phyloP scores from a whole-genome alignment of 2,329 filamentous ascomycete genomes.

The Beauveria bassiana region DNA sequence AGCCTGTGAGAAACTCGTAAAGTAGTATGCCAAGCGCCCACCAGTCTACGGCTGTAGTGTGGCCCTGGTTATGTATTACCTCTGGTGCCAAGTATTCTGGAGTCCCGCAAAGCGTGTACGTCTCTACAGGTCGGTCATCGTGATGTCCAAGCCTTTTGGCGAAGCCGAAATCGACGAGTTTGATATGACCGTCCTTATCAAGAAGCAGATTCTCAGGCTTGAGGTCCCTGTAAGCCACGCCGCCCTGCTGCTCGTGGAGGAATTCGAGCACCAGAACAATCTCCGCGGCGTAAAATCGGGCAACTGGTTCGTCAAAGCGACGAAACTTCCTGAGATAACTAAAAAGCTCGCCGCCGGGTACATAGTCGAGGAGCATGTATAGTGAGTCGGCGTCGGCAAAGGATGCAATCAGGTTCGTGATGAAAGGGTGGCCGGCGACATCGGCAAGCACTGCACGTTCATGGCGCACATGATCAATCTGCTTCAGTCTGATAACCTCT shows the following conservation, averaged over 20 bases:
- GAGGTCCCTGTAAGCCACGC: slow-evolving; percentile 71
- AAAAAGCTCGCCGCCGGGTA: slow-evolving; percentile 78
- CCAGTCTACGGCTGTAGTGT: slow-evolving; percentile 74
- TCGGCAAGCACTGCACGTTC: slow-evolving; percentile 72
- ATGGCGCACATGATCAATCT: slow-evolving; percentile 79
- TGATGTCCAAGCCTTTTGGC: slow-evolving; percentile 64
- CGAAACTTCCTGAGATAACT: slow-evolving; percentile 71
- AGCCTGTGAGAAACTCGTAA: slow-evolving; percentile 78
- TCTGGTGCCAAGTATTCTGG: slow-evolving; percentile 80
- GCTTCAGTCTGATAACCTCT: slow-evolving; percentile 73
- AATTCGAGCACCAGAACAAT: slow-evolving; percentile 77
- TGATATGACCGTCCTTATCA: slow-evolving; percentile 70
- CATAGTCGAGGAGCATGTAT: slow-evolving; percentile 79
- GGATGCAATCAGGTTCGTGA: slow-evolving; percentile 68
- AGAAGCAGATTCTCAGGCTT: slow-evolving; percentile 79
- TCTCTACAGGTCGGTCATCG: slow-evolving; percentile 50
- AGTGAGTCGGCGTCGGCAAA: slow-evolving; percentile 73
- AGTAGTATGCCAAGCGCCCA: slow-evolving; percentile 80
- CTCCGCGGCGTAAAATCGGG: slow-evolving; percentile 77
- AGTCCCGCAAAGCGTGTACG: slow-evolving; percentile 76
- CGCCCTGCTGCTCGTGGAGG: slow-evolving; percentile 69
- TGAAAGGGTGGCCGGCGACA: slow-evolving; percentile 75
- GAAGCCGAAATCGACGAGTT: slow-evolving; percentile 79
- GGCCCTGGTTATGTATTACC: slow-evolving; percentile 75
- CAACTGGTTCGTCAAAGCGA: slow-evolving; percentile 70